Evolutionary conservation across 2,329 filamentous ascomycete species (phyloP).

Genomic region (Botrytis elliptica): DNA sequence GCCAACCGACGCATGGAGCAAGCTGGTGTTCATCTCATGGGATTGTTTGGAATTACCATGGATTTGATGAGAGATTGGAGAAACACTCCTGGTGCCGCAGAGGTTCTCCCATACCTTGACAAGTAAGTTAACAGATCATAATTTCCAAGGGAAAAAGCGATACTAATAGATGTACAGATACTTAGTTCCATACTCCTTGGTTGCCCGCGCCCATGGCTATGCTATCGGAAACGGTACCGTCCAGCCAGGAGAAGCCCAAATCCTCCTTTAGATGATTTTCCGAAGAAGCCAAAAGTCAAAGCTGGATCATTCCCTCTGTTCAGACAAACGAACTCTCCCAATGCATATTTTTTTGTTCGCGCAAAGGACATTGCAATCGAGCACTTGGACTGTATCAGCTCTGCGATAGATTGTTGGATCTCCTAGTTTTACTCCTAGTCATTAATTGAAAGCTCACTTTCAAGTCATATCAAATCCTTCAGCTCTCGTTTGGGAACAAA

Average conservation of each 20-base stretch:
- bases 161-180: slow-evolving; percentile 42
- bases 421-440: background rate
- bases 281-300: background rate
- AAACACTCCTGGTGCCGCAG: slow-evolving; percentile 47
- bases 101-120: slow-evolving; percentile 64
- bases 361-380: background rate
- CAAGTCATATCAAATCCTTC: slow-evolving; percentile 12
- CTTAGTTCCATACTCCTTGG: slow-evolving; percentile 61
- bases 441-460: background rate
- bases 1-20: slow-evolving; percentile 65
- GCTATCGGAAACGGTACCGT: slow-evolving; percentile 61
- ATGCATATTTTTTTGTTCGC: background rate
- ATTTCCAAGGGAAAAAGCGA: background rate
- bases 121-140: slow-evolving; percentile 38
- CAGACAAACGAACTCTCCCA: background rate
- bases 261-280: background rate
- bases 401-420: background rate
- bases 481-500: slow-evolving; percentile 20
- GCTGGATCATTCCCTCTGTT: background rate
- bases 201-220: slow-evolving; percentile 60
- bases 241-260: slow-evolving; percentile 50
- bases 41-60: slow-evolving; percentile 36
- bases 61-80: slow-evolving; percentile 37
- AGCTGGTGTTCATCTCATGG: slow-evolving; percentile 58
- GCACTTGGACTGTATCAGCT: background rate